phyloP scores from a whole-genome alignment of 2,329 filamentous ascomycete species.

The Sarocladium kiliense region DNA sequence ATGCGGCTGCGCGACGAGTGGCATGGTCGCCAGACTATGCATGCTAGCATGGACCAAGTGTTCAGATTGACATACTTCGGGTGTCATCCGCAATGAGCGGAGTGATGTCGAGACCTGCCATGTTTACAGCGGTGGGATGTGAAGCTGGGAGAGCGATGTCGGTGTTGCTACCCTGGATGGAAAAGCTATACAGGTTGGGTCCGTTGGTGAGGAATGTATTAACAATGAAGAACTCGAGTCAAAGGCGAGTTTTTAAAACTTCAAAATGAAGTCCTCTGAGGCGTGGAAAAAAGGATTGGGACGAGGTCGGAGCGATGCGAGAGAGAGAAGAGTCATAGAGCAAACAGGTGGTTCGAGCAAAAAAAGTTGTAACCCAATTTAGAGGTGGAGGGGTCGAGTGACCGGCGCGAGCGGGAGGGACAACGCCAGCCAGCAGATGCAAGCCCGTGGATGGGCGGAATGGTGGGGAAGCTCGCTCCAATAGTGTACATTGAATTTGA shows the following conservation, averaged over 20 bases:
- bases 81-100: constrained; percentile 30
- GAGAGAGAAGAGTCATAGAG: neutral
- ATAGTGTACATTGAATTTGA: neutral
- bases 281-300: neutral
- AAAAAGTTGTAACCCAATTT: constrained; percentile 5
- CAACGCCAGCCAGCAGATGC: neutral
- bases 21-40: no score
- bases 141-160: constrained; percentile 9
- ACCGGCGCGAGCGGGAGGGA: neutral
- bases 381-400: neutral
- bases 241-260: neutral
- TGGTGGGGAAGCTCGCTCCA: constrained; percentile 1
- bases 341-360: constrained; percentile 1
- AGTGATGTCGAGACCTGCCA: constrained; percentile 28
- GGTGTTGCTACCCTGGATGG: constrained; percentile 3
- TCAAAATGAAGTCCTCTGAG: neutral
- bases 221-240: neutral
- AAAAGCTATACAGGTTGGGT: neutral
- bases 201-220: neutral
- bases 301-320: neutral
- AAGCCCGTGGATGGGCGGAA: neutral
- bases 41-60: neutral
- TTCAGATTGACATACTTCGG: constrained; percentile 29
- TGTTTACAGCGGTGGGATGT: constrained; percentile 15
- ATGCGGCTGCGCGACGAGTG: no score